Percentiles rank a stretch among this genome's conserved stretches.
Conservation (phyloP, 352 stramenopile species). For the Pythium monospermum region DNA sequence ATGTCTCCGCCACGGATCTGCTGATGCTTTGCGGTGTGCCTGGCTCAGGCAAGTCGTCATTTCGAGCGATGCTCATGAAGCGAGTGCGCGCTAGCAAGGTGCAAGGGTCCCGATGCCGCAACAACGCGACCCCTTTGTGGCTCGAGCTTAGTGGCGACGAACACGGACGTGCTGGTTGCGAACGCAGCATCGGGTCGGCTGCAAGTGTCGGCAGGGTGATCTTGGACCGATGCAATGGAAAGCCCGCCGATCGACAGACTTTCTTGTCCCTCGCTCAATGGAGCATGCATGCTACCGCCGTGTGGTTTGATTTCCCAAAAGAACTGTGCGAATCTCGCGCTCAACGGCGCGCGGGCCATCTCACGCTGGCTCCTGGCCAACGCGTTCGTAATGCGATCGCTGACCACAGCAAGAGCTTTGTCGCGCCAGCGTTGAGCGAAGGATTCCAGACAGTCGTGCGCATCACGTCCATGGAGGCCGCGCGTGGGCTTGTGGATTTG, state of each 20-base stretch:
- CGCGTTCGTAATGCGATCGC: conserved; percentile 36
- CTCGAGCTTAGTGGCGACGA: conserved; percentile 50
- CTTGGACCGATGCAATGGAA: conserved; percentile 56
- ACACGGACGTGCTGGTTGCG: conserved; percentile 32
- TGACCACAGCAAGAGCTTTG: conserved; percentile 39
- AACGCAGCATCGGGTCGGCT: conserved; percentile 24
- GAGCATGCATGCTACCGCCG: conserved; percentile 46
- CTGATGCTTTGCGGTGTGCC: conserved; percentile 55
- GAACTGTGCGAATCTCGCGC: conserved; percentile 43
- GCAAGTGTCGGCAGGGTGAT: conserved; percentile 25
- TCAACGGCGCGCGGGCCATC: conserved; percentile 37
- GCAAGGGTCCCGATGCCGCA: neutral
- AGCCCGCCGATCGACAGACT: conserved; percentile 29
- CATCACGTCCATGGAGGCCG: conserved; percentile 47
- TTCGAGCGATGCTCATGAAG: conserved; percentile 41
- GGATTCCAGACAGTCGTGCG: conserved; percentile 47
- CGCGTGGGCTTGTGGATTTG: conserved; percentile 25
- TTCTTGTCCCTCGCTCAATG: conserved; percentile 45
- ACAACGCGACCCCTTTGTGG: conserved; percentile 15
- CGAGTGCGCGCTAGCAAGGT: conserved; percentile 16
- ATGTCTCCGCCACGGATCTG: conserved; percentile 35
- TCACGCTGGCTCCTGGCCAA: conserved; percentile 36
- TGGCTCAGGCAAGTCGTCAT: conserved; percentile 59
- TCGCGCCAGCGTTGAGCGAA: conserved; percentile 32
- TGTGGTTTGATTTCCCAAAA: conserved; percentile 51